phyloP scores from a whole-genome alignment of 1,284 basidiomycete species.

The Macrocystidia cucumis region DNA sequence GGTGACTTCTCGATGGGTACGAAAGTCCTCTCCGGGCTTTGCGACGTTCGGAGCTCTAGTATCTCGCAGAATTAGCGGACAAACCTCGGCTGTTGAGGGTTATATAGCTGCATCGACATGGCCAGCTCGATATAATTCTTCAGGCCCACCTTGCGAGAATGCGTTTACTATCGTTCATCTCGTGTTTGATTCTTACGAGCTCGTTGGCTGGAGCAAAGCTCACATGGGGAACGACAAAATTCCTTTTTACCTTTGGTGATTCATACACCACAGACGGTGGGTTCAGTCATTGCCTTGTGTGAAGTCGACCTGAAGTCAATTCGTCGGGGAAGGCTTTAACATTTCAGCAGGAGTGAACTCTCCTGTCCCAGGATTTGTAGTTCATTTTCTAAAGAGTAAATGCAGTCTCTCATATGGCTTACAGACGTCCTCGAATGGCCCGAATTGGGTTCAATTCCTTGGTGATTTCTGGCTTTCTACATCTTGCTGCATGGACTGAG shows the following conservation, averaged over 20 bases:
- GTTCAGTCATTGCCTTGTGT: slow-evolving; percentile 2
- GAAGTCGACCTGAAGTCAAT: background rate
- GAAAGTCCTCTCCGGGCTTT: too few species aligned
- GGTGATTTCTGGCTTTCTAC: slow-evolving; percentile 23
- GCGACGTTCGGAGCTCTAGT: too few species aligned
- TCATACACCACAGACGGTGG: slow-evolving; percentile 36
- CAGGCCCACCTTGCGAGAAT: too few species aligned
- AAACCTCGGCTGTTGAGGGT: too few species aligned
- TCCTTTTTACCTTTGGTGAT: slow-evolving; percentile 51
- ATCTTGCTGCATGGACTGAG: slow-evolving; percentile 9
- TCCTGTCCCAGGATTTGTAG: slow-evolving; percentile 42
- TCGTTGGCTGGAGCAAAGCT: slow-evolving; percentile 17
- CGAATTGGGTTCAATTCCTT: slow-evolving; percentile 54
- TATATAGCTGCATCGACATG: too few species aligned
- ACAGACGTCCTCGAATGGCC: slow-evolving; percentile 55
- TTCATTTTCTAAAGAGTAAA: slow-evolving; percentile 16
- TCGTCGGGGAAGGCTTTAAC: slow-evolving; percentile 38
- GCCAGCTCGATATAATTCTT: too few species aligned
- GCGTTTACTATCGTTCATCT: too few species aligned
- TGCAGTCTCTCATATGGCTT: background rate
- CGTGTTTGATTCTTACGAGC: background rate
- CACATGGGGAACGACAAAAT: slow-evolving; percentile 36
- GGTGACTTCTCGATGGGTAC: too few species aligned
- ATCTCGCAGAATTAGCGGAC: too few species aligned
- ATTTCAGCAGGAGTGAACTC: slow-evolving; percentile 51